Base-by-base conservation (phyloP, 306 rosid genomes). In the Sophora flavescens region DNA sequence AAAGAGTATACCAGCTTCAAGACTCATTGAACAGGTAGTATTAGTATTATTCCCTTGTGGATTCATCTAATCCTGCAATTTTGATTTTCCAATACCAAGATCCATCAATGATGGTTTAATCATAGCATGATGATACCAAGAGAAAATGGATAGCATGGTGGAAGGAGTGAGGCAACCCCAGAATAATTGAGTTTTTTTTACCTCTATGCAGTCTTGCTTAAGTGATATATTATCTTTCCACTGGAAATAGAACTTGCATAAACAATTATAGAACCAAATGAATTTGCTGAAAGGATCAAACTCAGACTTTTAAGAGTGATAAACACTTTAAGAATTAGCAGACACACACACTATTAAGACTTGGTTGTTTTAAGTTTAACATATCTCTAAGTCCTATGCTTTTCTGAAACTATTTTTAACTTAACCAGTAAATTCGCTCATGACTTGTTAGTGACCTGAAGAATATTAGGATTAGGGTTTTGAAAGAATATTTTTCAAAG, bases 11-110 rank as follows among this genome's bases (percentile, higher is more conserved):
- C 80, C 88, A 90, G 84, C 93, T 94, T 85, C 97, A 90, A 71
- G 97, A 91, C 71, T 91, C 96, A 64, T 81, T 89, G 77, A 92
- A 83, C 91, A 90, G 98, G 96, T 94, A 93, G 85, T 81, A 84
- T 78, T 80, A 71, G 78, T 64, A 87, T 85, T 76, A 56, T 54
- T 36, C 74, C 72, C 81, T 78, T 79, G 56, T 78, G 60, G 63
- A 77, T 79, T 81, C 57, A 11, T 65, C 36, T 42, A 64, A 60
- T 70, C 51, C 82, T 63, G 62, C 53, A 63, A 52, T 63, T 75
- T 83, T 70, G 15, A 28, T 77, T 77, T 77, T 69, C 62, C 64
- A 59, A 64, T 63, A 22, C 13, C 39, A 45, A 54, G 41, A 56
- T 54, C 44, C 41, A 47, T 39, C 53, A 28, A 68, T 56, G 75